A percentile compares a stretch with the other conserved stretches of the same genome.
Conservation (phyloP, 805 yeast genomes). For the Cyberlindnera suaveolens region DNA sequence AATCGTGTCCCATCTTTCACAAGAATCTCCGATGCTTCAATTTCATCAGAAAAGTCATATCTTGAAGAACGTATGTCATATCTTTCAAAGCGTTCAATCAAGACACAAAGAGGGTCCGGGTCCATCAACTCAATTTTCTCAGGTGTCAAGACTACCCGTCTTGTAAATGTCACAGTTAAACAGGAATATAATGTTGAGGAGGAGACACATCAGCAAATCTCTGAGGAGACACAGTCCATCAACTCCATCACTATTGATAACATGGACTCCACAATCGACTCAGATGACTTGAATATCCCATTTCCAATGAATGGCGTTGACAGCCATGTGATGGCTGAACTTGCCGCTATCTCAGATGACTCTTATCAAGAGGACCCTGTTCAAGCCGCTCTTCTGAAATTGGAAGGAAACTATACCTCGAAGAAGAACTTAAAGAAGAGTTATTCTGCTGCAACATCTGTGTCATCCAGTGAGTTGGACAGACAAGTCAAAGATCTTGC, state of each 20-base stretch:
- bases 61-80: slow-evolving; percentile 15
- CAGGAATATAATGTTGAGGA: slow-evolving; percentile 2
- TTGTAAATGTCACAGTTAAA: slow-evolving; percentile 14
- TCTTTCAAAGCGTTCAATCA: slow-evolving; percentile 18
- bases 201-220: slow-evolving; percentile 1
- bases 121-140: slow-evolving; percentile 21
- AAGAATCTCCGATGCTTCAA: slow-evolving; percentile 17
- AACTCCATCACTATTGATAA: neutral
- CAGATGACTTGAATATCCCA: slow-evolving; percentile 22
- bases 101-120: slow-evolving; percentile 9
- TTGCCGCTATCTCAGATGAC: slow-evolving; percentile 84
- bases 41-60: neutral
- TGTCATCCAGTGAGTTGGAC: slow-evolving; percentile 17
- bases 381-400: slow-evolving; percentile 62
- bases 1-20: slow-evolving; percentile 18
- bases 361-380: slow-evolving; percentile 63
- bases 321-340: slow-evolving; percentile 58
- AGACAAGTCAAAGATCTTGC: slow-evolving; percentile 16
- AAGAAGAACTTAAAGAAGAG: slow-evolving; percentile 1
- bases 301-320: slow-evolving; percentile 38
- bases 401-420: slow-evolving; percentile 57
- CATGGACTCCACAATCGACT: slow-evolving; percentile 5
- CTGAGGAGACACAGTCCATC: neutral
- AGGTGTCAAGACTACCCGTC: slow-evolving; percentile 5
- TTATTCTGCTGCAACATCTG: slow-evolving; percentile 8